phyloP scores from a whole-genome alignment of 352 stramenopile species.

The Thalassiosira exigua region DNA sequence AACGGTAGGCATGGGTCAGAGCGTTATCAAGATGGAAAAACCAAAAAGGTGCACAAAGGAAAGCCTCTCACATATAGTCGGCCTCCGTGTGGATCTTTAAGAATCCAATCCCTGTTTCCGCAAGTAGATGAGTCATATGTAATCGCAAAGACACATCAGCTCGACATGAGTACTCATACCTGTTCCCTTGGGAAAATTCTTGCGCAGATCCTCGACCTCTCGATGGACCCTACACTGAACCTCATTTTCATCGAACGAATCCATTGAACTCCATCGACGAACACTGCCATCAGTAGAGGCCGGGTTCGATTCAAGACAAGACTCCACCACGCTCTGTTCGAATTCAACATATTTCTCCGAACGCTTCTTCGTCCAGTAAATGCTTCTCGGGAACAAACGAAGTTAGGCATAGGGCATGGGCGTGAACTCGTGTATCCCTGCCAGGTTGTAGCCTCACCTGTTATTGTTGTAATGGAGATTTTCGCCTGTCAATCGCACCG shows the following conservation, averaged over 20 bases:
- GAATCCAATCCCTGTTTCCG: constrained; percentile 56
- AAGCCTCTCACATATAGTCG: constrained; percentile 43
- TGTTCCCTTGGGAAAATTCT: constrained; percentile 9
- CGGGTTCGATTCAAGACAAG: too few relatives aligned
- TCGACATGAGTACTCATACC: too few relatives aligned
- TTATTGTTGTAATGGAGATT: constrained; percentile 64
- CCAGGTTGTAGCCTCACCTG: too few relatives aligned
- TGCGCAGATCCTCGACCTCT: constrained; percentile 33
- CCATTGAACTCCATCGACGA: too few relatives aligned
- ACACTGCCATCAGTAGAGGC: too few relatives aligned
- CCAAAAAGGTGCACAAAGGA: background rate
- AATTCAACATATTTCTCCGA: constrained; percentile 3
- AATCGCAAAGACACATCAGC: too few relatives aligned
- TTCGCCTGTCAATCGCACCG: constrained; percentile 54
- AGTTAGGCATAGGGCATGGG: too few relatives aligned
- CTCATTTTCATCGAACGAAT: constrained; percentile 41
- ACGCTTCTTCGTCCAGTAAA: constrained; percentile 40
- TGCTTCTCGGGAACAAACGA: too few relatives aligned
- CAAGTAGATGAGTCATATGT: too few relatives aligned
- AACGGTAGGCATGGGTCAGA: background rate
- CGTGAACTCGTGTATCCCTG: too few relatives aligned
- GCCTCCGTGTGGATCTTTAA: constrained; percentile 48
- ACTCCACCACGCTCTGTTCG: background rate
- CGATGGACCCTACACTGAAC: constrained; percentile 30
- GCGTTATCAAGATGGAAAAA: background rate